phyloP scores from a whole-genome alignment of 2,329 filamentous ascomycete species.

The Pseudohalonectria lignicola region DNA sequence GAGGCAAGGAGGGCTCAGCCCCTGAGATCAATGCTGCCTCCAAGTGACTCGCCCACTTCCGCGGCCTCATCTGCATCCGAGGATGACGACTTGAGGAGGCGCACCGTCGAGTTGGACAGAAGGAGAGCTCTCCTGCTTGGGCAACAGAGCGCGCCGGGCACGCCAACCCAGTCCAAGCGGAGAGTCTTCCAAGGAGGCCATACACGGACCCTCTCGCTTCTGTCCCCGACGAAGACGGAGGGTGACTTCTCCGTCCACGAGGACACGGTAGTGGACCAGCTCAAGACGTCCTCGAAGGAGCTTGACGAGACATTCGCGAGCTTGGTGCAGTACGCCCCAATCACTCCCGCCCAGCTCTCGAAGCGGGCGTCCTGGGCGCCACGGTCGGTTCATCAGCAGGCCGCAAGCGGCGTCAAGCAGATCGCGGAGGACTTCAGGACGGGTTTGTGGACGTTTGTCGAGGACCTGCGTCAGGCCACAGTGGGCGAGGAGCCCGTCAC shows the following conservation, averaged over 20 bases:
- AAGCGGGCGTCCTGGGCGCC: conserved; percentile 53
- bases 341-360: conserved; percentile 25
- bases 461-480: conserved; percentile 89
- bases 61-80: background rate
- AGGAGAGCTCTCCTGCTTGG: conserved; percentile 54
- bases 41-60: conserved; percentile 1
- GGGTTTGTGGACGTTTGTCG: conserved; percentile 87
- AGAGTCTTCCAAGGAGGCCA: conserved; percentile 60
- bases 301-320: conserved; percentile 16
- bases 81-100: conserved; percentile 21
- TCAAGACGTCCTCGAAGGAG: conserved; percentile 20
- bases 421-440: conserved; percentile 83
- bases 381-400: conserved; percentile 30
- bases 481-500: conserved; percentile 84
- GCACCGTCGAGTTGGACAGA: conserved; percentile 57
- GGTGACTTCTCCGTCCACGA: conserved; percentile 27
- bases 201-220: conserved; percentile 59
- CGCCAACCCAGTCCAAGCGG: conserved; percentile 30
- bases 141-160: conserved; percentile 28
- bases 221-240: conserved; percentile 54
- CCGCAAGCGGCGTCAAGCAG: conserved; percentile 47
- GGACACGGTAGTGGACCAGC: conserved; percentile 30
- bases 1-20: conserved; percentile 55
- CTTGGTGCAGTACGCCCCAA: conserved; percentile 16
- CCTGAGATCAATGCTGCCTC: conserved; percentile 19